Conservation (phyloP, 768 basidiomycete species). For the Termitomyces sp. region DNA sequence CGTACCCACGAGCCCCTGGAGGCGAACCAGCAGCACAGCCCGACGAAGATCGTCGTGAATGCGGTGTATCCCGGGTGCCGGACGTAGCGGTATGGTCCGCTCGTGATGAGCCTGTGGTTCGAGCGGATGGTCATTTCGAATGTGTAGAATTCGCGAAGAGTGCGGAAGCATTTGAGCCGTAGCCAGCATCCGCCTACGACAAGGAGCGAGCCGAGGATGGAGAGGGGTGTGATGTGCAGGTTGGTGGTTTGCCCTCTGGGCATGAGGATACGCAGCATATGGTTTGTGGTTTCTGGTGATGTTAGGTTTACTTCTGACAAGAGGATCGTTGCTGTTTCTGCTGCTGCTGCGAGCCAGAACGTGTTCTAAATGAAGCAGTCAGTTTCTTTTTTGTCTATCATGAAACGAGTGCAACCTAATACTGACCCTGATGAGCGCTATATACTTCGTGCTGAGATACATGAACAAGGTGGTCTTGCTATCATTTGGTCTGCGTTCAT, state of each 20-base stretch:
- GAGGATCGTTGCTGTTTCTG: slow-evolving; percentile 6
- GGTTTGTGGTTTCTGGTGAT: not conserved
- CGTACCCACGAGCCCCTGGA: slow-evolving; percentile 1
- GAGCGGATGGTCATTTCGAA: slow-evolving; percentile 21
- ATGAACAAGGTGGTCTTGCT: slow-evolving; percentile 5
- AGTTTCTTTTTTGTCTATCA: not conserved
- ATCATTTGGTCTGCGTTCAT: slow-evolving; percentile 1
- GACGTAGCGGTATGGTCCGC: slow-evolving; percentile 2
- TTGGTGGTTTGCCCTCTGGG: not conserved
- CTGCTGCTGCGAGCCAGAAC: slow-evolving; percentile 1
- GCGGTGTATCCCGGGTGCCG: not conserved
- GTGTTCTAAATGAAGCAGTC: not conserved
- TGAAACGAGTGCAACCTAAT: not conserved
- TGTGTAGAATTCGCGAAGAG: slow-evolving; percentile 36
- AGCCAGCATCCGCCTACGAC: slow-evolving; percentile 29
- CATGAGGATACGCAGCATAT: not conserved
- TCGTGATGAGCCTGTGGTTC: not conserved
- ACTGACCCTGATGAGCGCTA: slow-evolving; percentile 6
- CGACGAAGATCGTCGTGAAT: not conserved
- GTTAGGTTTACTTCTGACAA: not conserved
- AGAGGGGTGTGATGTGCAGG: slow-evolving; percentile 22
- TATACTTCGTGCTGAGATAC: not conserved
- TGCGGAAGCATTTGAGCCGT: slow-evolving; percentile 35
- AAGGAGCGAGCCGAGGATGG: slow-evolving; percentile 29
- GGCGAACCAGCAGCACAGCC: not conserved